Percentiles rank a stretch among this genome's conserved stretches.
phyloP scores from a whole-genome alignment of 1,139 yeast genomes.

The Pichia sp. region DNA sequence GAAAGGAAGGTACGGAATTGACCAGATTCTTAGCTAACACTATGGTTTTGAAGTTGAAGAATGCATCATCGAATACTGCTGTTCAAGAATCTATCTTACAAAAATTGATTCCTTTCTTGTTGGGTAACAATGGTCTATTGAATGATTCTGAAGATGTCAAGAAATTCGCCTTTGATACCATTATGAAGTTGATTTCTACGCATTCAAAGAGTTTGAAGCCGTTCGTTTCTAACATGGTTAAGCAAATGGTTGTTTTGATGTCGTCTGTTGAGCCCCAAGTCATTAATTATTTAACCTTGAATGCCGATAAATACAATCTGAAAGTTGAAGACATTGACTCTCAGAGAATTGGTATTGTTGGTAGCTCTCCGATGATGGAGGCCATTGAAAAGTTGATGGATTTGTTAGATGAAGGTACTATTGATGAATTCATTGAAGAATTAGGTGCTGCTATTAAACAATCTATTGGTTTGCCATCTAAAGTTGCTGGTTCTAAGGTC shows the following conservation, averaged over 20 bases:
- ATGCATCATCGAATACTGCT: conserved; percentile 32
- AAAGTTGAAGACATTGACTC: conserved; percentile 74
- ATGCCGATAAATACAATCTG: conserved; percentile 85
- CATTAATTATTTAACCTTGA: conserved; percentile 78
- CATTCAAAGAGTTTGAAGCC: conserved; percentile 60
- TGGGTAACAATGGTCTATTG: conserved; percentile 75
- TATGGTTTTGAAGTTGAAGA: conserved; percentile 53
- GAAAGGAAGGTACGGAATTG: conserved; percentile 72
- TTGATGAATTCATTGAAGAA: conserved; percentile 54
- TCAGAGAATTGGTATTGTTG: conserved; percentile 68
- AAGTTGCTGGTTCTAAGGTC: conserved; percentile 82
- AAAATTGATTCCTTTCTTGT: conserved; percentile 71
- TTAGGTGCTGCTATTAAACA: conserved; percentile 50
- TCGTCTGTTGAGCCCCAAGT: conserved; percentile 92
- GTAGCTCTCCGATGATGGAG: conserved; percentile 87
- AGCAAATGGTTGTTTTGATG: conserved; percentile 68
- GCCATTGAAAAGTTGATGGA: conserved; percentile 74
- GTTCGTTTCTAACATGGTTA: conserved; percentile 67
- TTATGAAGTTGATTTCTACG: conserved; percentile 65
- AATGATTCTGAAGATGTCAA: conserved; percentile 88
- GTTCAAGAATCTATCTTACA: conserved; percentile 53
- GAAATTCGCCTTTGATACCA: conserved; percentile 69
- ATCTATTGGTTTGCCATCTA: conserved; percentile 89
- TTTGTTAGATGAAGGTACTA: conserved; percentile 48
- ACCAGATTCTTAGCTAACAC: conserved; percentile 67